phyloP scores from a whole-genome alignment of 768 basidiomycete species.

The Mycena floridula region DNA sequence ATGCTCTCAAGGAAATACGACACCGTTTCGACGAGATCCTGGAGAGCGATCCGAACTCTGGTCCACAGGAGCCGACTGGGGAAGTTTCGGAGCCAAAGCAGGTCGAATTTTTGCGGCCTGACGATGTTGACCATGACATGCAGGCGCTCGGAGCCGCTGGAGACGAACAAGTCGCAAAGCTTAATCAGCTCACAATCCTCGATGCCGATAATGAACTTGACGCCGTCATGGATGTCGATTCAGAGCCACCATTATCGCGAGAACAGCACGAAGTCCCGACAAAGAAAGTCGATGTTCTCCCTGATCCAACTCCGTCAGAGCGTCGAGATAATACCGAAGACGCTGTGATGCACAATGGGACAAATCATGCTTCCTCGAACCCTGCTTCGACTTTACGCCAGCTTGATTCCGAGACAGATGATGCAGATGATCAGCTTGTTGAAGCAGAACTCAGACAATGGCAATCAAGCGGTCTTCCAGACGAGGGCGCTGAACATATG shows the following conservation, averaged over 20 bases:
- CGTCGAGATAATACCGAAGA: slow-evolving; percentile 34
- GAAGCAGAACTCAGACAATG: slow-evolving; percentile 53
- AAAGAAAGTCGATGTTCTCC: slow-evolving; percentile 14
- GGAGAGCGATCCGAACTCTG: slow-evolving; percentile 28
- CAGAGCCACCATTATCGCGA: slow-evolving; percentile 11
- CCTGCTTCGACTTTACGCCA: neutral
- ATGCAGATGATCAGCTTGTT: slow-evolving; percentile 27
- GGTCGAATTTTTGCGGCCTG: slow-evolving; percentile 73
- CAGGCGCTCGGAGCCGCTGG: slow-evolving; percentile 87
- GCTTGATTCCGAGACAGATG: slow-evolving; percentile 22
- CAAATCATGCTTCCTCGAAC: neutral
- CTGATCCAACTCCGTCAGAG: slow-evolving; percentile 19
- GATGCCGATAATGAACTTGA: slow-evolving; percentile 44
- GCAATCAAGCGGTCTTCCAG: slow-evolving; percentile 54
- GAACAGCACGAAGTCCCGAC: slow-evolving; percentile 15
- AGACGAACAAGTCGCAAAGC: slow-evolving; percentile 75
- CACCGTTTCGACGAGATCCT: slow-evolving; percentile 83
- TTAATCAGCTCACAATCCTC: slow-evolving; percentile 73
- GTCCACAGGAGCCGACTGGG: slow-evolving; percentile 28
- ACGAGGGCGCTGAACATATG: slow-evolving; percentile 57
- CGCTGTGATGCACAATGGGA: slow-evolving; percentile 35
- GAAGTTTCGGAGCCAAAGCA: slow-evolving; percentile 35
- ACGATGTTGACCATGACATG: slow-evolving; percentile 65
- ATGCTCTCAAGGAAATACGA: slow-evolving; percentile 74
- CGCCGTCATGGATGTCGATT: slow-evolving; percentile 44